A percentile compares a stretch with the other conserved stretches of the same genome.
phyloP scores from a whole-genome alignment of 441 rosid genomes.

The Gossypium lobatum region DNA sequence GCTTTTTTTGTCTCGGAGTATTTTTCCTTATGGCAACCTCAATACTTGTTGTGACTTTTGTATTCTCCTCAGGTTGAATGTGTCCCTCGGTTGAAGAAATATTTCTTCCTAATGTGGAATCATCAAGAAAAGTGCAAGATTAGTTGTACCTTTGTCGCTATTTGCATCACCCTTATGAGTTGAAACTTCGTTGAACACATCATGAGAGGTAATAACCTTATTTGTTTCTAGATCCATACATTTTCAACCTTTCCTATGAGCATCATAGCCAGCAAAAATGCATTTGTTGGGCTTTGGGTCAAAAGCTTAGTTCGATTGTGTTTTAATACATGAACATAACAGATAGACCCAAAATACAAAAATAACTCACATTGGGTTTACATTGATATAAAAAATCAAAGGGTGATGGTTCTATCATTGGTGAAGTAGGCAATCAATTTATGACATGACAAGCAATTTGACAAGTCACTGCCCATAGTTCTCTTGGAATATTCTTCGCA shows the following conservation, averaged over 20 bases:
- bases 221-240: not conserved
- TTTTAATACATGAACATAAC: not conserved
- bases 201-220: not conserved
- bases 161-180: not conserved
- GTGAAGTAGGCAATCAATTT: not conserved
- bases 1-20: not conserved
- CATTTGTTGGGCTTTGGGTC: too few species aligned
- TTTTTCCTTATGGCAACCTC: not conserved
- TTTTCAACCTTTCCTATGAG: not conserved
- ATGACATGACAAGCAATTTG: not conserved
- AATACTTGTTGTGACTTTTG: not conserved
- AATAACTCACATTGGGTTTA: not conserved
- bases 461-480: not conserved
- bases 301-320: too few species aligned
- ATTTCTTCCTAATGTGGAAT: not conserved
- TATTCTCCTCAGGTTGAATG: not conserved
- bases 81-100: not conserved
- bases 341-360: not conserved
- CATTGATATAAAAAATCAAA: not conserved
- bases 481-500: not conserved
- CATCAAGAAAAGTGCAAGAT: not conserved
- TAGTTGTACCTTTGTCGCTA: not conserved
- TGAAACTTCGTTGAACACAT: not conserved
- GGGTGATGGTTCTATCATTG: not conserved
- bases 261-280: not conserved